These are phyloP conservation scores for Lipomyces lipofer DNA, from an alignment of 805 yeast species.

Conservation along the genomic window DNA sequence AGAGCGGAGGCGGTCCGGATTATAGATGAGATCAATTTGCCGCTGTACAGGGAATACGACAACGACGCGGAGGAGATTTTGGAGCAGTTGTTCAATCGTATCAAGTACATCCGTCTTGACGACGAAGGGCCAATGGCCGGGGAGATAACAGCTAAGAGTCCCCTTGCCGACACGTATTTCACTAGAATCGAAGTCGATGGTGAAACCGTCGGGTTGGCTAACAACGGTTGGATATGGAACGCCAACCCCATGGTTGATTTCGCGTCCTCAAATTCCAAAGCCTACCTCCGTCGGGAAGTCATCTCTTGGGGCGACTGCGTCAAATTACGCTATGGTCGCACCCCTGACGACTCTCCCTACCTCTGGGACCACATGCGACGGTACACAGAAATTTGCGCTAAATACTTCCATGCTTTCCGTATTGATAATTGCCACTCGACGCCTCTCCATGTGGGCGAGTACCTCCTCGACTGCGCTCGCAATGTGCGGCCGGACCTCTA, in stretches of 20 bases:
- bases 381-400: conserved; percentile 72
- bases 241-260: conserved; percentile 92
- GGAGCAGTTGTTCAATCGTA: conserved; percentile 72
- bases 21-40: conserved; percentile 74
- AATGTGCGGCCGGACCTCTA: conserved; percentile 79
- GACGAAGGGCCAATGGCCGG: conserved; percentile 82
- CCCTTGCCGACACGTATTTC: conserved; percentile 84
- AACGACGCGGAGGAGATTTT: conserved; percentile 65
- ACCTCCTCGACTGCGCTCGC: conserved; percentile 84
- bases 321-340: conserved; percentile 78
- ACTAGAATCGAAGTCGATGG: conserved; percentile 70
- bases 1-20: conserved; percentile 37
- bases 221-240: conserved; percentile 99
- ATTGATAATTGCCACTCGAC: conserved; percentile 96
- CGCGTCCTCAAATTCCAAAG: conserved; percentile 76
- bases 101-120: conserved; percentile 73
- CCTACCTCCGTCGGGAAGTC: conserved; percentile 86
- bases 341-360: conserved; percentile 80
- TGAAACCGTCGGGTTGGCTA: conserved; percentile 63
- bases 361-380: conserved; percentile 86
- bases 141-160: conserved; percentile 53
- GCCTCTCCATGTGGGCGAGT: conserved; percentile 91
- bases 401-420: conserved; percentile 79
- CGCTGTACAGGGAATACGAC: conserved; percentile 72
- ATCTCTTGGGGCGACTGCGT: conserved; percentile 98